phyloP scores from a whole-genome alignment of 495 filamentous ascomycete genomes.

The Jackrogersella multiformis region DNA sequence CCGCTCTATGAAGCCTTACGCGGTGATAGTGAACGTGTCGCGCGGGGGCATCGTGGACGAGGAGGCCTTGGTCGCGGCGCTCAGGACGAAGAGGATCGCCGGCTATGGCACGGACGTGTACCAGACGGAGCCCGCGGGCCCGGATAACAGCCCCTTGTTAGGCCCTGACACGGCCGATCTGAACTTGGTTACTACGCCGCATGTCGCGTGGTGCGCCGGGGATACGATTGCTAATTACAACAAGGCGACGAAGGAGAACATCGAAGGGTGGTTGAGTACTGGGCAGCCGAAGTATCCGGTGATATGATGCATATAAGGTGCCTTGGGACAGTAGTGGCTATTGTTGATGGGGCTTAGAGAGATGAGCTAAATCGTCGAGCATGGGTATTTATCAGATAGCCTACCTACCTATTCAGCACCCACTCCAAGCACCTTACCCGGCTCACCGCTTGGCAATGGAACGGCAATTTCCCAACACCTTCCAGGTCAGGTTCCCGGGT shows the following conservation, averaged over 20 bases:
- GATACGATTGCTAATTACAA: constrained; percentile 51
- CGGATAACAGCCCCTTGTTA: constrained; percentile 35
- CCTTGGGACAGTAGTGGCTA: neutral
- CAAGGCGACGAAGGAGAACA: constrained; percentile 40
- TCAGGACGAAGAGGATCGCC: constrained; percentile 56
- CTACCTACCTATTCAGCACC: neutral
- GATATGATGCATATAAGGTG: neutral
- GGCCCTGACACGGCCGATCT: constrained; percentile 41
- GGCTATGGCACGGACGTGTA: constrained; percentile 67
- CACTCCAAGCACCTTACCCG: constrained; percentile 18
- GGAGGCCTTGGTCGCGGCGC: constrained; percentile 55
- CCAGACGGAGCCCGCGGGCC: constrained; percentile 59
- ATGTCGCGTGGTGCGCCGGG: constrained; percentile 55
- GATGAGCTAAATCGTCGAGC: too few species aligned
- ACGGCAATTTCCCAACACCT: constrained; percentile 33
- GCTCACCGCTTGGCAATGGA: constrained; percentile 26
- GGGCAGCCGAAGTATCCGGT: constrained; percentile 36
- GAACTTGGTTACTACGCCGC: constrained; percentile 53
- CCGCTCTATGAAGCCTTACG: constrained; percentile 55
- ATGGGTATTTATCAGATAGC: neutral
- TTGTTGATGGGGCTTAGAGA: neutral
- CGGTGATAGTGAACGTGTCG: constrained; percentile 65
- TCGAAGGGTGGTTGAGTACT: constrained; percentile 36
- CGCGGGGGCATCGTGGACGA: constrained; percentile 69
- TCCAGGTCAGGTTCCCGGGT: constrained; percentile 21